phyloP scores from a whole-genome alignment of 306 rosid genomes.

The Geum urbanum region DNA sequence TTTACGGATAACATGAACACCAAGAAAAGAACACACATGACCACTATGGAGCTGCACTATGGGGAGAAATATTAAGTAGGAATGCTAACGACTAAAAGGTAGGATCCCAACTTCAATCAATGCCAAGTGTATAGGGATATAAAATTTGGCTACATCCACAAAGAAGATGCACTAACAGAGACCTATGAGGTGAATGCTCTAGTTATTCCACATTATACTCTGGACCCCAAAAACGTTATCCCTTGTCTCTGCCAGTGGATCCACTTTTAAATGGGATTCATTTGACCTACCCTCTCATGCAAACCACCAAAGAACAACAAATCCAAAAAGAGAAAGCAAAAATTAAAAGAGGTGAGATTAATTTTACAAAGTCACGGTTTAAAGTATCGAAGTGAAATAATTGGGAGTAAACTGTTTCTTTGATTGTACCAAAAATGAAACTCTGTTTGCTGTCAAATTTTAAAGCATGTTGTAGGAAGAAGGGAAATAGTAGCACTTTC shows the following conservation, averaged over 20 bases:
- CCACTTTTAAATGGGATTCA: background rate
- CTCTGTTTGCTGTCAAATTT: background rate
- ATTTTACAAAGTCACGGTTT: too few relatives aligned
- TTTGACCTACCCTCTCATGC: background rate
- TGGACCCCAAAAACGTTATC: background rate
- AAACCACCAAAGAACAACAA: background rate
- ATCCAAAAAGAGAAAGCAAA: too few relatives aligned
- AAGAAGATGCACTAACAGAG: too few relatives aligned
- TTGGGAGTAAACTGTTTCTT: too few relatives aligned
- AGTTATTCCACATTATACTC: background rate
- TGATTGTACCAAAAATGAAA: too few relatives aligned
- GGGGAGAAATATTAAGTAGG: background rate
- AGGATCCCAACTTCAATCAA: conserved; percentile 1
- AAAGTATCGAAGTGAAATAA: too few relatives aligned
- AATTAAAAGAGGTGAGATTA: too few relatives aligned
- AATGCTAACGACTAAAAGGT: background rate
- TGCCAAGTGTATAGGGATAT: background rate
- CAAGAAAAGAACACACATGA: too few relatives aligned
- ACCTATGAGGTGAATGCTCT: too few relatives aligned
- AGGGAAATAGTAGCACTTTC: too few relatives aligned
- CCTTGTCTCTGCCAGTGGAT: background rate
- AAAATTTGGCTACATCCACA: too few relatives aligned
- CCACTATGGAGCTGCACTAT: background rate
- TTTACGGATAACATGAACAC: background rate
- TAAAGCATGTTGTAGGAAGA: too few relatives aligned